Evolutionary conservation across 441 rosid species (phyloP).

Genomic region (Rhodomyrtus psidioides): DNA sequence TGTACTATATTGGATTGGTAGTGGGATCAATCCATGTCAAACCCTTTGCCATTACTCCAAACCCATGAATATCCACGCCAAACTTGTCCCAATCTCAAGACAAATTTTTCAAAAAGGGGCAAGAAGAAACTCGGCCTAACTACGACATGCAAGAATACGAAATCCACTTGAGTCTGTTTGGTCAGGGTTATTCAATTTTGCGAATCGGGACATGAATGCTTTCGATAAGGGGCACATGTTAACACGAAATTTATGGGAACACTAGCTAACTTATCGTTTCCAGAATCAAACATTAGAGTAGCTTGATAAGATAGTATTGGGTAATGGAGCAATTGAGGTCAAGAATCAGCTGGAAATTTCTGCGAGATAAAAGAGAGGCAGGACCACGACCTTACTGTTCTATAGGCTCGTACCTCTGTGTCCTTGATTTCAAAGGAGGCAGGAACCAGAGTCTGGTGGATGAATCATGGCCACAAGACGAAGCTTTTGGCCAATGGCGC

Average conservation of each 20-base stretch:
- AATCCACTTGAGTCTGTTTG: accelerated
- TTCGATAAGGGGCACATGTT: accelerated
- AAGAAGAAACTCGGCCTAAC: neutral
- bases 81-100: neutral
- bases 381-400: too few relatives aligned
- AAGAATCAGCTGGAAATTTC: neutral
- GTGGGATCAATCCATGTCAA: neutral
- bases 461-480: neutral
- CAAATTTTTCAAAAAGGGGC: neutral
- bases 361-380: neutral
- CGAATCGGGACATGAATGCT: accelerated
- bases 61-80: neutral
- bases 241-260: neutral
- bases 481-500: neutral
- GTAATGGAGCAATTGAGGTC: neutral
- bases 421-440: too few relatives aligned
- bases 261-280: neutral
- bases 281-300: neutral
- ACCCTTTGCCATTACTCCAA: neutral
- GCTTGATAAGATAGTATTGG: neutral
- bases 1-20: neutral
- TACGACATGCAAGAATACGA: neutral
- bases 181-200: accelerated
- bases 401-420: too few relatives aligned
- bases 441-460: too few relatives aligned